Evolutionary conservation across 257 asterid genomes (phyloP).

Genomic region (Solanum ossicruentum): DNA sequence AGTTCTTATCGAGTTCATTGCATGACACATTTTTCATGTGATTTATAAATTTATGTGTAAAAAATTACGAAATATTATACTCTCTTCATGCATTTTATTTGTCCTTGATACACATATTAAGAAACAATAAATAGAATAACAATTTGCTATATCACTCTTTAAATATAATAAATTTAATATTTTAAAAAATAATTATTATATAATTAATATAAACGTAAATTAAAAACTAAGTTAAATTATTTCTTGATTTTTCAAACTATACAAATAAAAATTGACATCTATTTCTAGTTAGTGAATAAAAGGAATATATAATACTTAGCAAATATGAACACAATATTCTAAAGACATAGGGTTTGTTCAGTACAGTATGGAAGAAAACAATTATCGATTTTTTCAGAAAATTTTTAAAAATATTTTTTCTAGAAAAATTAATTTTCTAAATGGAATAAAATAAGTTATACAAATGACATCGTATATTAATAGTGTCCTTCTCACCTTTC

Average conservation of each 20-base stretch:
- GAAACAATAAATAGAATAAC: neutral
- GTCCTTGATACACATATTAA: neutral
- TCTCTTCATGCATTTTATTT: neutral
- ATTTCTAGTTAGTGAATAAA: neutral
- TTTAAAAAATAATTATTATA: too few relatives aligned
- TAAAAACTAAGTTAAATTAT: neutral
- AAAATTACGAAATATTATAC: too few relatives aligned
- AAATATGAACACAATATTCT: neutral
- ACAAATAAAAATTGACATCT: neutral
- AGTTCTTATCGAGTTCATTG: neutral
- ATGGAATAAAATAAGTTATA: neutral
- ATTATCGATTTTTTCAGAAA: too few relatives aligned
- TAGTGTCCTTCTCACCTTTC: neutral
- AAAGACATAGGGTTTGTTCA: neutral
- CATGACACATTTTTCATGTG: too few relatives aligned
- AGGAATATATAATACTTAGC: too few relatives aligned
- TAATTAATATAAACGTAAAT: too few relatives aligned
- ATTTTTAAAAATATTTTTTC: too few relatives aligned
- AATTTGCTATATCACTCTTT: neutral
- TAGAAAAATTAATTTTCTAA: neutral
- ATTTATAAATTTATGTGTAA: too few relatives aligned
- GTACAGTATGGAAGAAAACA: too few relatives aligned
- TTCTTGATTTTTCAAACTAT: too few relatives aligned
- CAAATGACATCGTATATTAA: too few relatives aligned
- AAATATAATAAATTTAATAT: too few relatives aligned